Evolutionary conservation across 805 yeast genomes (phyloP), one percentile per base, ranked within the genome.

Genomic region (Candida caryicola): DNA sequence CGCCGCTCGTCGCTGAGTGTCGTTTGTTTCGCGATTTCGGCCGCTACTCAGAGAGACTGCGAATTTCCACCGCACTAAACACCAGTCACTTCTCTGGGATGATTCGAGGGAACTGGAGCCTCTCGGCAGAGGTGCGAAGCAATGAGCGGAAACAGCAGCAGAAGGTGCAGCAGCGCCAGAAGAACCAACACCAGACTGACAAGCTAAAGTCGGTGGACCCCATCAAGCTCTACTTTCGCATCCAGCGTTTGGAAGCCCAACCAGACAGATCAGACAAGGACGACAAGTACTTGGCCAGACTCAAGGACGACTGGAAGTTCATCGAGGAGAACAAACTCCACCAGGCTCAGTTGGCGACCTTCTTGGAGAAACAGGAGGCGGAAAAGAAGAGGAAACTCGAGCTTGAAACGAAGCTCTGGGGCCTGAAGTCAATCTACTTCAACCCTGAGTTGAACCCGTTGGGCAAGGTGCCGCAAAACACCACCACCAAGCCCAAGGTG

Each of bases 371-470:
- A 33, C 23, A 48, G 17, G 52, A 57, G 33, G 31, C 37, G 28
- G 49, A 52, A 23, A 47, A 52, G 29, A 37, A 39, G 23, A 44
- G 50, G 23, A 42, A 46, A 29, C 40, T 41, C 23, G 40, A 37
- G 29, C 52, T 39, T 32, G 43, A 39, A n/a, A 49, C 41, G 43
- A 64, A 51, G 35, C 57, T 64, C 6, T 58, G 75, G 49, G 82
- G 80, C 2, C 50, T 47, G 19, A 59, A 66, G 27, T 79, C 85
- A 5, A 64, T 79, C 1, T 82, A 74, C 51, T 80, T 76, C 55
- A 82, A 82, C 47, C 79, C 82, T 4, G 85, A 81, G 44, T 71
- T 83, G 63, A 82, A 82, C 43, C 80, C 82, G 2, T 50, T 70
- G 4, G 88, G 88, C 0, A 57, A 51, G 33, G 76, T 80, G 0